Evolutionary conservation across 192 early-diverging fungal genomes (phyloP), one percentile per base, ranked within the genome.

Genomic region (Lunasporangiospora selenospora): DNA sequence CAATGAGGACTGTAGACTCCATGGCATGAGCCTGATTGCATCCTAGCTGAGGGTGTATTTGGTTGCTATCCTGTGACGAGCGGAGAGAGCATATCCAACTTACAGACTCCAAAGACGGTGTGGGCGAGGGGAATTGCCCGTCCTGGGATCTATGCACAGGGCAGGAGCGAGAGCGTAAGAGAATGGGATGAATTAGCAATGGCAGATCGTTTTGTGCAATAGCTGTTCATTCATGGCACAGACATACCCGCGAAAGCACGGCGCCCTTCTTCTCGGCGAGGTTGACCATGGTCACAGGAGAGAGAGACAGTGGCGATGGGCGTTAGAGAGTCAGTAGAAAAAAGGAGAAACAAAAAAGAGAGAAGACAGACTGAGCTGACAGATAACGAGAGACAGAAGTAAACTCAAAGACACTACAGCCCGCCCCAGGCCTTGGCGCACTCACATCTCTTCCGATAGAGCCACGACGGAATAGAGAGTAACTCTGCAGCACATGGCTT

Each of bases 91-190:
- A 43, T 43, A 6, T 43, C 21, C 41, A 21, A 36, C 71, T 66
- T 66, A 76, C 75, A 52, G 38, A 60, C 59, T 21, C 63, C 75
- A 59, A 76, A 76, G 38, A 55, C 39, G 1, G 75, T 76, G 18
- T 76, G 75, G 12, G 51, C 59, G 40, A 61, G 67, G 3, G 63
- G 59, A 21, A 76, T 30, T 26, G 48, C 50, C 23, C 48, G 53
- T 18, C 57, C 75, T 29, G 75, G 56, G 32, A 76, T 50, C 75
- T 76, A 53, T n/a, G 19, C 10, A 30, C 18, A 16, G 13, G 12
- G 31, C 36, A 32, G 9, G 27, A 62, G 31, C 19, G 34, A 24
- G 44, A 34, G 29, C 18, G 24, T 18, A 33, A n/a, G 44, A 36
- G n/a, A 7, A 34, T 21, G 0, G 16, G 23, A 24, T 40, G 40